These are phyloP conservation scores for Thalia dealbata DNA, from an alignment of 176 grass and related monocot genomes.

Conservation along the genomic window DNA sequence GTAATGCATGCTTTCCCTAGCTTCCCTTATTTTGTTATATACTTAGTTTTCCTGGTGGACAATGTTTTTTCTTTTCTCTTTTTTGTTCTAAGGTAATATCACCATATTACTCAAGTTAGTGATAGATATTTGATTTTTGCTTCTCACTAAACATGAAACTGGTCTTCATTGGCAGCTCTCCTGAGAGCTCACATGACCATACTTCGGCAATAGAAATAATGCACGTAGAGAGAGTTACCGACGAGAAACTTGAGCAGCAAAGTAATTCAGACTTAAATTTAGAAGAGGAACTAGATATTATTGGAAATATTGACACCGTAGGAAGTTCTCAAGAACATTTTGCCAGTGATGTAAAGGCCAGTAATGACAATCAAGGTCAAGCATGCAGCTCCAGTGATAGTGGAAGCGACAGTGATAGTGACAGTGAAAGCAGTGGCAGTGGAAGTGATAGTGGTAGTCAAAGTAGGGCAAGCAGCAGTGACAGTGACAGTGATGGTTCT, in stretches of 20 bases:
- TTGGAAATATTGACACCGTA: constrained; percentile 41
- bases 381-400: constrained; percentile 62
- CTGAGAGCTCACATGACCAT: constrained; percentile 24
- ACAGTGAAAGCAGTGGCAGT: constrained; percentile 85
- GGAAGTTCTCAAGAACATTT: constrained; percentile 33
- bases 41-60: background rate
- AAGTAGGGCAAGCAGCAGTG: constrained; percentile 78
- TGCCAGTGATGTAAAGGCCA: constrained; percentile 28
- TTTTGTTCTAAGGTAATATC: background rate
- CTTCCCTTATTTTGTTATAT: background rate
- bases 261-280: constrained; percentile 37
- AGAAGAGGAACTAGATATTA: constrained; percentile 39
- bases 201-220: constrained; percentile 21
- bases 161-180: constrained; percentile 28
- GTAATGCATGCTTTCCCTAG: background rate
- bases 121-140: background rate
- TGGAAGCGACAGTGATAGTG: constrained; percentile 81
- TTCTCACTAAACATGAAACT: background rate
- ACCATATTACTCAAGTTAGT: background rate
- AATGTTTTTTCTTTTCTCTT: background rate
- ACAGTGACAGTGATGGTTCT: constrained; percentile 85
- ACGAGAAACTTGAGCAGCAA: constrained; percentile 43
- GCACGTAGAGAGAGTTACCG: constrained; percentile 23
- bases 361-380: constrained; percentile 60
- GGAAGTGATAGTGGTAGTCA: constrained; percentile 75